A percentile compares a stretch with the other conserved stretches of the same genome.
These are phyloP conservation scores for Sclerospora graminicola DNA, from an alignment of 352 stramenopile species.

Conservation along the genomic window DNA sequence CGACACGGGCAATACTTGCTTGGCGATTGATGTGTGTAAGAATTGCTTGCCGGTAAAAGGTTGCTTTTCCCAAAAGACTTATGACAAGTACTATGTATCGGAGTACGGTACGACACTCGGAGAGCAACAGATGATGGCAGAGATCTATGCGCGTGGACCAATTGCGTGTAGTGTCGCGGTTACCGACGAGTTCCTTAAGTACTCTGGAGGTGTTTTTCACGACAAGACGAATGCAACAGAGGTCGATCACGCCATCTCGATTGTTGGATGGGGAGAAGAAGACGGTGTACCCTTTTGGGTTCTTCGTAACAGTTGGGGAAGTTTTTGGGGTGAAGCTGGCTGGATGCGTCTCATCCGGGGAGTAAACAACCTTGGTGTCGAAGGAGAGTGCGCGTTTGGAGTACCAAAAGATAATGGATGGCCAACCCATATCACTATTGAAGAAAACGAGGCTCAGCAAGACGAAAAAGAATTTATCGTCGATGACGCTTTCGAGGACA, in stretches of 20 bases:
- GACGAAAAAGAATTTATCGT: conserved; percentile 12
- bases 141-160: conserved; percentile 93
- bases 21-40: conserved; percentile 84
- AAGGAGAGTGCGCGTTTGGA: conserved; percentile 89
- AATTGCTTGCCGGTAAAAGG: conserved; percentile 83
- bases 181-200: conserved; percentile 80
- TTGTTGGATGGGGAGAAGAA: conserved; percentile 93
- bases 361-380: conserved; percentile 90
- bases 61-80: conserved; percentile 84
- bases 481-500: conserved; percentile 6
- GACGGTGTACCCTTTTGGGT: conserved; percentile 90
- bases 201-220: conserved; percentile 90
- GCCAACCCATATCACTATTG: conserved; percentile 36
- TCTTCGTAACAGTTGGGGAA: conserved; percentile 92
- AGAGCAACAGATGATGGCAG: conserved; percentile 91
- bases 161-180: conserved; percentile 92
- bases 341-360: conserved; percentile 91
- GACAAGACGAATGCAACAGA: conserved; percentile 76
- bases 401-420: conserved; percentile 76
- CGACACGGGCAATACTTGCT: conserved; percentile 86
- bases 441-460: conserved; percentile 13
- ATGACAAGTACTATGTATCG: conserved; percentile 92
- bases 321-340: conserved; percentile 92
- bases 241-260: conserved; percentile 89
- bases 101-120: conserved; percentile 90